A percentile compares a stretch with the other conserved stretches of the same genome.
phyloP scores from a whole-genome alignment of 768 basidiomycete species.

The Pluteus cervinus region DNA sequence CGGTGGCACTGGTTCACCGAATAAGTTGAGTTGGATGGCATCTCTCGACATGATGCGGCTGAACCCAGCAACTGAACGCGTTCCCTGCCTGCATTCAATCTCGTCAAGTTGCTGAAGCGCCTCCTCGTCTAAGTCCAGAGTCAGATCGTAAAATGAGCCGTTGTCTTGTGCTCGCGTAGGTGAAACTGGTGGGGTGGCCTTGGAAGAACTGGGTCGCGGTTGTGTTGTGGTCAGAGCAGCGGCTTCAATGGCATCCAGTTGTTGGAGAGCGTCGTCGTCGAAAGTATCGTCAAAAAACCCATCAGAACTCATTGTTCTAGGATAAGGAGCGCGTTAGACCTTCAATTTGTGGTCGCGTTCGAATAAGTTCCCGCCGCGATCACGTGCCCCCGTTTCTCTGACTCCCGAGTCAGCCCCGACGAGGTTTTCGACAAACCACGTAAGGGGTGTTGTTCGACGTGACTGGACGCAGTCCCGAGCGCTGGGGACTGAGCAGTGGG shows the following conservation, averaged over 20 bases:
- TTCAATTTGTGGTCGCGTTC: too few relatives aligned
- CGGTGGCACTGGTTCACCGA: slow-evolving; percentile 46
- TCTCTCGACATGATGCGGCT: slow-evolving; percentile 29
- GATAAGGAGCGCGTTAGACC: too few relatives aligned
- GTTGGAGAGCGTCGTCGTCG: slow-evolving; percentile 50
- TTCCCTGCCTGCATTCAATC: slow-evolving; percentile 40
- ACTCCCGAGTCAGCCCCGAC: too few relatives aligned
- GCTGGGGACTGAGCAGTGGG: too few relatives aligned
- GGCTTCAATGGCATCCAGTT: slow-evolving; percentile 71
- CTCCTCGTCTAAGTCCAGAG: slow-evolving; percentile 51
- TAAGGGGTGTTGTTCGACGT: too few relatives aligned
- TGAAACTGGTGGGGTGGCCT: slow-evolving; percentile 12
- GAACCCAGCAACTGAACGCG: slow-evolving; percentile 36
- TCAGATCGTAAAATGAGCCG: slow-evolving; percentile 39
- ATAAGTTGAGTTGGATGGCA: slow-evolving; percentile 64
- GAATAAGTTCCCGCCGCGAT: too few relatives aligned
- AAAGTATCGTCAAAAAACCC: slow-evolving; percentile 64
- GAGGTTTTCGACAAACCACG: too few relatives aligned
- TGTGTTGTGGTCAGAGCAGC: slow-evolving; percentile 25
- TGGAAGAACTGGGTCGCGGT: slow-evolving; percentile 11
- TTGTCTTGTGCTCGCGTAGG: slow-evolving; percentile 5
- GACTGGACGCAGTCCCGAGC: too few relatives aligned
- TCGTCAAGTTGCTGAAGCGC: slow-evolving; percentile 51
- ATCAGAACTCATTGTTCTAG: slow-evolving; percentile 86
- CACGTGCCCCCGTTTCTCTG: too few relatives aligned